Evolutionary conservation across 2,329 filamentous ascomycete species (phyloP).

Genomic region (Arthrobotrys megalospora): DNA sequence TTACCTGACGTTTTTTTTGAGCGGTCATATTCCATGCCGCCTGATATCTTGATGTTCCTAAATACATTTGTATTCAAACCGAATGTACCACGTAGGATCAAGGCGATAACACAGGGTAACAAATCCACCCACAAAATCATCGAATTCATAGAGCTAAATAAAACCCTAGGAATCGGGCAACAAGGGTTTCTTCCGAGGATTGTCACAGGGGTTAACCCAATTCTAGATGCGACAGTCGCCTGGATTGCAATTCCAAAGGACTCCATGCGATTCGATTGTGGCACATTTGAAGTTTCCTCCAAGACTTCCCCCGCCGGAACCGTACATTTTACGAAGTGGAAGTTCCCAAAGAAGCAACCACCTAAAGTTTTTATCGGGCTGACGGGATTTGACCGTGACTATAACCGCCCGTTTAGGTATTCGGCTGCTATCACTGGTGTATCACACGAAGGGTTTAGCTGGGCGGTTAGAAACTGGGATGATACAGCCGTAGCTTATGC

Average conservation of each 20-base stretch:
- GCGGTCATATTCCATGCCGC: conserved; percentile 41
- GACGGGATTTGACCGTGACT: conserved; percentile 30
- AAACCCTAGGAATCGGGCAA: conserved; percentile 22
- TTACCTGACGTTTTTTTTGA: conserved; percentile 40
- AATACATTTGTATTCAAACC: conserved; percentile 16
- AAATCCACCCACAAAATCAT: background rate
- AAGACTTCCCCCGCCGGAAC: conserved; percentile 19
- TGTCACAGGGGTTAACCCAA: background rate
- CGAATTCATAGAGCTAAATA: background rate
- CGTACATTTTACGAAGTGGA: conserved; percentile 50
- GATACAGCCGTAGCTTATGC: background rate
- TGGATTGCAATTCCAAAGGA: conserved; percentile 52
- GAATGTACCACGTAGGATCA: conserved; percentile 14
- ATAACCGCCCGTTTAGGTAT: conserved; percentile 24
- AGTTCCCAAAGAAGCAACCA: conserved; percentile 46
- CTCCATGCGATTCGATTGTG: conserved; percentile 39
- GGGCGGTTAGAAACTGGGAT: conserved; percentile 49
- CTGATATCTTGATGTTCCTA: conserved; percentile 48
- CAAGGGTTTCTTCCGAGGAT: conserved; percentile 42
- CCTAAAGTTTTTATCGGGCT: conserved; percentile 47
- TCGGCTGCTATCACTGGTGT: conserved; percentile 36
- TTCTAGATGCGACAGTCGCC: conserved; percentile 26
- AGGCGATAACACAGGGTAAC: conserved; percentile 16
- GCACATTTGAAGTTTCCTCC: conserved; percentile 32
- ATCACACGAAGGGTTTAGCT: conserved; percentile 51